Base-by-base conservation (phyloP, 768 basidiomycete genomes). In the Lactifluus hygrophoroides region DNA sequence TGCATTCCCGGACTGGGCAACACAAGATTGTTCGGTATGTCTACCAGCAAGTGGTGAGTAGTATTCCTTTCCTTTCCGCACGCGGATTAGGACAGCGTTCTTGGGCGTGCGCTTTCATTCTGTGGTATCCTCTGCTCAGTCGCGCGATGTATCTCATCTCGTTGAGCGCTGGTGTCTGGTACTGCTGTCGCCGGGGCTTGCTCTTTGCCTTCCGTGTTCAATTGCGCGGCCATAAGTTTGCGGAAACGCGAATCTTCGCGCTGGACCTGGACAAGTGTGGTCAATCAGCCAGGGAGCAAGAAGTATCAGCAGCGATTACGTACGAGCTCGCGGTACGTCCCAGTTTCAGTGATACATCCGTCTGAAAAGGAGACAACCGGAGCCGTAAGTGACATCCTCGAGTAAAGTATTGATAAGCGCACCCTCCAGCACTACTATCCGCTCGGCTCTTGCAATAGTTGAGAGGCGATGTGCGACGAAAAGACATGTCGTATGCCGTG, bases 351-450 rank as follows among this genome's bases (percentile, higher is more conserved):
- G 56, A 95, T 87, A 51, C 75, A 77, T 3, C 92, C 93, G 60
- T 85, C 85, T 86, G 56, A 8, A 37, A 58, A 21, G 48, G 11
- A 3, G 37, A 7, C 27, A 28, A 25, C 25, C 19, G 57, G 7
- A 13, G 37, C 19, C 25, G 21, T 51, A 43, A 23, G 32, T n/a
- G 27, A 28, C 46, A n/a, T 10, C 16, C 19, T 16, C 21, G 10
- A 40, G 54, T 2, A 23, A 28, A 56, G 23, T 2, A 13, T 14
- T 52, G 27, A 10, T 17, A 19, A 45, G 64, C 72, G n/a, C 47
- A 85, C 85, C 86, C 74, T 96, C 92, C 19, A 96, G 77, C 19
- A 96, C 92, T 6, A 91, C 89, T 45, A 96, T 90, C 40, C 89
- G 78, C 67, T 94, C 91, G 1, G 93, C 91, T 54, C 92, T 76